Base-by-base conservation (phyloP, 768 basidiomycete genomes). In the Termitomyces bulborhizus region DNA sequence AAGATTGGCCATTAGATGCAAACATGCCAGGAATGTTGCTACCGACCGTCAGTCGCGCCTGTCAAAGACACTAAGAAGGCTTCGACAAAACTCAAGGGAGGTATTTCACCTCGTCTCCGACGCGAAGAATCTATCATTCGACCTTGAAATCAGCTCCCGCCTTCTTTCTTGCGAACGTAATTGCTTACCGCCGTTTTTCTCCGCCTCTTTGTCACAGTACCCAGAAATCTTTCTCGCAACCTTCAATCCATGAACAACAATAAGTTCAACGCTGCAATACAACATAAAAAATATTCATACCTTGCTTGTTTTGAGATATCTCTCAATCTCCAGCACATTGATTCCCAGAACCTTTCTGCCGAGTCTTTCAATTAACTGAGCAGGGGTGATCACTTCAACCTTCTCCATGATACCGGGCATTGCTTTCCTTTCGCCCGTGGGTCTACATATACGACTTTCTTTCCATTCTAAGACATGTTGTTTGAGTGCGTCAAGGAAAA, bases 281-380 rank as follows among this genome's bases (percentile, higher is more conserved):
- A n/a, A 53, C 32, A 21, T 44, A 13, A 9, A 21, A 37, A 45
- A 26, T n/a, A 71, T 66, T 72, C 71, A 79, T 21, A 21, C 92
- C 79, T 94, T 96, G 68, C 93, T 95, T 57, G 74, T 80, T 66
- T 80, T 85, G 53, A 98, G 70, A 70, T 97, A 98, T 9, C 71
- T 69, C 60, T 88, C 88, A 21, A 97, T 79, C 66, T 93, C 91
- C 52, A 95, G 71, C 36, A 96, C 68, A 66, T 97, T 96, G 60
- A 95, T 80, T 8, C 85, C 88, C 50, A 81, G 80, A 26, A 78
- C 83, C 66, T 80, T 87, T 60, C 74, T 74, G 1, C 90, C 93
- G 8, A 94, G 69, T 50, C 73, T 74, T 27, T 78, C 75, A 63
- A 88, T 76, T 2, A 98, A 73, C 31, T 83, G 76, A 6, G 79